Base-by-base conservation (phyloP, 352 stramenopile species). In the Globisporangium orthogonon region DNA sequence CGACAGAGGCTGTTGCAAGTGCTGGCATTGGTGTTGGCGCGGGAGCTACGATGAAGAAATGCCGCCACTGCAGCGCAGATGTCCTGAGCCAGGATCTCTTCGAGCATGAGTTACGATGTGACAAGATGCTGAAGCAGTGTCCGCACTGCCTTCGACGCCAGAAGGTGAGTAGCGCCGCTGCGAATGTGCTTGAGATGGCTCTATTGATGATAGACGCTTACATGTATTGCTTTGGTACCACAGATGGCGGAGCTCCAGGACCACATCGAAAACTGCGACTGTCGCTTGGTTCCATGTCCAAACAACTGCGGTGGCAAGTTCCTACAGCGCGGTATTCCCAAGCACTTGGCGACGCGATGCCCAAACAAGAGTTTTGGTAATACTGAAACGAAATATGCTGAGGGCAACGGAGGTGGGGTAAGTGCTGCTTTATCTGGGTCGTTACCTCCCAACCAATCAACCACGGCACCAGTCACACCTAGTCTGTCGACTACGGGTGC, bases 71-170 rank as follows among this genome's bases (percentile, higher is more conserved):
- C 37, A 66, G 52, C 35, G 49, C 60, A 5, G 78, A 90, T 30
- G 63, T 91, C 2, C 39, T 53, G 3, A 62, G 61, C 4, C 35
- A 64, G 6, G 81, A 89, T 5, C 62, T 91, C 4, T 62, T 84
- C 28, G 78, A 89, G 13, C 83, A 93, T 56, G 83, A 93, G 61
- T 62, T 84, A 1, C 73, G 68, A n/a, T 93, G 83, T 50, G 80
- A 89, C 35, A 86, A 90, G 58, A 70, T 89, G 43, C 62, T 93
- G 13, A 93, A 93, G 66, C 83, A 93, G 56, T 93, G 83, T 56
- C 80, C 83, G 0, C 83, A 93, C 59, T 93, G 83, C 33, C 65
- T 93, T 11, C 78, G 81, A 29, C 80, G 83, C 2, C 83, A 91
- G 52, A 91, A 89, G 60, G 78, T 90, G 54, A 1, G 44, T 31